These are phyloP conservation scores for Saksenaea vasiformis DNA, from an alignment of 371 early-diverging fungal genomes.

Conservation along the genomic window DNA sequence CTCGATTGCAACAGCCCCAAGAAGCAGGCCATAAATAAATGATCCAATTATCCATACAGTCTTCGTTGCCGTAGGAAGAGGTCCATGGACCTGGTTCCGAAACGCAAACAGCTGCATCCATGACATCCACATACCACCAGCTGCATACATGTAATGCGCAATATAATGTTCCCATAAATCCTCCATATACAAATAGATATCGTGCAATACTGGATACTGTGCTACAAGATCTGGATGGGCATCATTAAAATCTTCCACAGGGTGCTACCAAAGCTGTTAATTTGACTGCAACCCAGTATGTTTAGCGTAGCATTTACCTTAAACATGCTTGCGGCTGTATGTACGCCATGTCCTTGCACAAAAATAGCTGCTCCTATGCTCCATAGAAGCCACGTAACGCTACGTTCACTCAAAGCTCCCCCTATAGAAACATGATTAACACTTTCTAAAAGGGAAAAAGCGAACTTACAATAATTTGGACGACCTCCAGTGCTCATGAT, in stretches of 20 bases:
- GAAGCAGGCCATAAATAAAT: constrained; percentile 39
- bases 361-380: constrained; percentile 42
- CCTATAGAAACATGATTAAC: constrained; percentile 21
- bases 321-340: constrained; percentile 47
- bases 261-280: constrained; percentile 29
- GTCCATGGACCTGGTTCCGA: constrained; percentile 43
- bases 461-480: constrained; percentile 34
- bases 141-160: constrained; percentile 64
- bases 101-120: constrained; percentile 58
- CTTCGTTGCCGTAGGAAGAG: constrained; percentile 20
- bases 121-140: constrained; percentile 58
- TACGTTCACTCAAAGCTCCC: constrained; percentile 33
- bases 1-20: constrained; percentile 49
- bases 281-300: not conserved
- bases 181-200: constrained; percentile 56
- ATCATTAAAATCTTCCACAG: constrained; percentile 43
- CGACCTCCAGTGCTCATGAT: constrained; percentile 26
- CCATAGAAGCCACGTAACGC: constrained; percentile 42
- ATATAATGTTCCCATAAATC: constrained; percentile 58
- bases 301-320: constrained; percentile 26
- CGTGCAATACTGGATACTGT: constrained; percentile 38
- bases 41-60: constrained; percentile 35
- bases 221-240: constrained; percentile 37
- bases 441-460: no score
- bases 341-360: constrained; percentile 51